Conservation (phyloP, 2,329 filamentous ascomycete species). For the Phialemoniopsis sp. region DNA sequence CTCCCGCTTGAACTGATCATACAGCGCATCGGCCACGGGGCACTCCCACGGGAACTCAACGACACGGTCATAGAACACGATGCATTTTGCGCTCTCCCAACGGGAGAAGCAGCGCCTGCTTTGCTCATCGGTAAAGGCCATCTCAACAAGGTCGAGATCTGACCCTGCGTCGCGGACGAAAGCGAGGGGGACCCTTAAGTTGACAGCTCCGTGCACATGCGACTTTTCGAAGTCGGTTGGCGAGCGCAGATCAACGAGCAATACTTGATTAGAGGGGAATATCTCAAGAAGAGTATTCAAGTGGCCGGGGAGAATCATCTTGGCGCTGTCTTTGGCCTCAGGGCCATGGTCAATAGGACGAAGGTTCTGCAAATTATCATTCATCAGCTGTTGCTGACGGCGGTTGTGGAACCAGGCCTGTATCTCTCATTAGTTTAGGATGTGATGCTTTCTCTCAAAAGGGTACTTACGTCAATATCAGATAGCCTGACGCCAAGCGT, state of each 20-base stretch:
- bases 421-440: conserved; percentile 15
- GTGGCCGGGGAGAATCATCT: conserved; percentile 48
- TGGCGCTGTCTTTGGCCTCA: conserved; percentile 22
- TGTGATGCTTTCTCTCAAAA: conserved; percentile 8
- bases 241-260: conserved; percentile 47
- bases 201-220: conserved; percentile 47
- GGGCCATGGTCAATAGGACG: conserved; percentile 8
- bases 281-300: conserved; percentile 47
- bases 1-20: conserved; percentile 37
- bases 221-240: conserved; percentile 41
- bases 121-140: conserved; percentile 42
- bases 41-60: conserved; percentile 47
- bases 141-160: conserved; percentile 46
- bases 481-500: conserved; percentile 46
- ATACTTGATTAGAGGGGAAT: conserved; percentile 36
- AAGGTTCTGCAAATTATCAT: conserved; percentile 38
- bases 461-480: conserved; percentile 40
- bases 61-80: conserved; percentile 49
- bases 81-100: conserved; percentile 40
- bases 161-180: conserved; percentile 37
- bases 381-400: conserved; percentile 41
- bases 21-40: conserved; percentile 39
- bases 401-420: conserved; percentile 48
- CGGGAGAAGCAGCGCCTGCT: conserved; percentile 40
- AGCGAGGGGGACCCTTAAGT: conserved; percentile 43